These are phyloP conservation scores for Dothidotthia symphoricarpi DNA, from an alignment of 2,329 filamentous ascomycete species.

Conservation along the genomic window DNA sequence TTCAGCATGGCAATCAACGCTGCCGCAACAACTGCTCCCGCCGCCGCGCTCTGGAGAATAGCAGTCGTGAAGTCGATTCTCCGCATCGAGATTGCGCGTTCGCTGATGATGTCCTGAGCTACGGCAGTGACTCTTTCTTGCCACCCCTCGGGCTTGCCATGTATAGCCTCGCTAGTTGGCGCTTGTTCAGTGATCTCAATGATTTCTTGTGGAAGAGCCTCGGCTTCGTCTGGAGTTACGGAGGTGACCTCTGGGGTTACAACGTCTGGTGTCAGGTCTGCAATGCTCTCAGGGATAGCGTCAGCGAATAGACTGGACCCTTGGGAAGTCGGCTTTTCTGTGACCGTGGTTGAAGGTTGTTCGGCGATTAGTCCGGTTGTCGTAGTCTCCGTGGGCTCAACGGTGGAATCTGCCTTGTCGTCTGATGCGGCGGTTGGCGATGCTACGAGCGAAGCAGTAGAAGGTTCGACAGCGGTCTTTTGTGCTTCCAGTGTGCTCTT, in stretches of 20 bases:
- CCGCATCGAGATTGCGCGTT: slow-evolving; percentile 46
- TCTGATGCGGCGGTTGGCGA: slow-evolving; percentile 13
- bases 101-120: slow-evolving; percentile 44
- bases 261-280: slow-evolving; percentile 7
- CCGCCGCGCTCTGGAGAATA: slow-evolving; percentile 46
- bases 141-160: slow-evolving; percentile 17
- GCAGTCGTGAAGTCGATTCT: slow-evolving; percentile 49
- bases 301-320: slow-evolving; percentile 6
- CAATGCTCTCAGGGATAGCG: background rate
- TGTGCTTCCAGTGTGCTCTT: slow-evolving; percentile 38
- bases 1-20: slow-evolving; percentile 26
- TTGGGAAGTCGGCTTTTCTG: slow-evolving; percentile 2
- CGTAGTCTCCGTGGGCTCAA: slow-evolving; percentile 14
- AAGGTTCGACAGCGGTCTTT: slow-evolving; percentile 17
- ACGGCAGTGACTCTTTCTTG: slow-evolving; percentile 20
- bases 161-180: slow-evolving; percentile 8
- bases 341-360: slow-evolving; percentile 10
- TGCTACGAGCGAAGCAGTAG: slow-evolving; percentile 1
- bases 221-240: slow-evolving; percentile 9
- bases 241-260: slow-evolving; percentile 4
- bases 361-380: slow-evolving; percentile 7
- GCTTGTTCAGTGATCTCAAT: slow-evolving; percentile 18
- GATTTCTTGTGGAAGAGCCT: slow-evolving; percentile 10
- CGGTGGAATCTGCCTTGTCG: slow-evolving; percentile 18
- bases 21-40: slow-evolving; percentile 40